phyloP scores from a whole-genome alignment of 2,329 filamentous ascomycete species.

The Microdochium trichocladiopsis region DNA sequence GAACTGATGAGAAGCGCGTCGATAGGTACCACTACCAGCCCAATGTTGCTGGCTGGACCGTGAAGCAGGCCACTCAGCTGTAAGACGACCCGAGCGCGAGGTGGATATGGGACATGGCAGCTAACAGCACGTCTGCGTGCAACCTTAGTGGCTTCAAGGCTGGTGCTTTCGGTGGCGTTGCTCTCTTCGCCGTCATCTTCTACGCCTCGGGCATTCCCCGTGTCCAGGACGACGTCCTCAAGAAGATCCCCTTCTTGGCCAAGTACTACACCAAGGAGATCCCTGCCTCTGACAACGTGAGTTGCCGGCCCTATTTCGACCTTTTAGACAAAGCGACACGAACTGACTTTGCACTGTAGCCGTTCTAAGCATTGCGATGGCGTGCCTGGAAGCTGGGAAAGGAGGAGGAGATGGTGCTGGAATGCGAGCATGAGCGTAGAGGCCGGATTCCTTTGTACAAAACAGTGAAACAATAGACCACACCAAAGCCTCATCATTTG shows the following conservation, averaged over 20 bases:
- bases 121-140: conserved; percentile 1
- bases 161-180: conserved; percentile 49
- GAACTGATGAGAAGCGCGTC: conserved; percentile 17
- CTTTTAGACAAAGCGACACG: not conserved
- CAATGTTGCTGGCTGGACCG: conserved; percentile 45
- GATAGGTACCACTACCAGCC: conserved; percentile 53
- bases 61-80: conserved; percentile 38
- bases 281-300: conserved; percentile 56
- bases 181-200: conserved; percentile 51
- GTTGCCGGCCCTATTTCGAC: conserved; percentile 16
- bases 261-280: conserved; percentile 44
- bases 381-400: not conserved
- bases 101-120: not conserved
- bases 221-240: conserved; percentile 51
- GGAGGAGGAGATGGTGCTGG: not conserved
- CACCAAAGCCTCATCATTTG: not conserved
- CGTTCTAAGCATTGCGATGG: not conserved
- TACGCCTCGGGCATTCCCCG: conserved; percentile 55
- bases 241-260: conserved; percentile 51
- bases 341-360: not conserved
- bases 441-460: not conserved
- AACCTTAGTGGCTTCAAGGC: conserved; percentile 39
- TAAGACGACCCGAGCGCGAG: conserved; percentile 30
- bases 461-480: not conserved
- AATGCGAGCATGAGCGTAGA: not conserved